phyloP scores from a whole-genome alignment of 371 early-diverging fungal genomes.

The Fennellomyces sp. region DNA sequence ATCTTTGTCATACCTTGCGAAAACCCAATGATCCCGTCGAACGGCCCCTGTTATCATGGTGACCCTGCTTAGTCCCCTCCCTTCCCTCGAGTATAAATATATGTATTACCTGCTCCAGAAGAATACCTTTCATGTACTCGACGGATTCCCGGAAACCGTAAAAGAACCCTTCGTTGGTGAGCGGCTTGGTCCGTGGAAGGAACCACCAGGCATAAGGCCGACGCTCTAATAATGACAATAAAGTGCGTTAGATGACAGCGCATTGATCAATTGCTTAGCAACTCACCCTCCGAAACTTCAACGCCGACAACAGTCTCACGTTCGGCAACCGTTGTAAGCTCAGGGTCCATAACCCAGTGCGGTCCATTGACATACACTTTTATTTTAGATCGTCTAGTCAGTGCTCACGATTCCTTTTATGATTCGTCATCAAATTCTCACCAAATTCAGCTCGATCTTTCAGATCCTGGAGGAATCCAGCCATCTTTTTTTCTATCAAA shows the following conservation, averaged over 20 bases:
- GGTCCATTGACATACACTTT: slow-evolving; percentile 69
- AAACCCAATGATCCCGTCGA: slow-evolving; percentile 78
- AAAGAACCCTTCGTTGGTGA: slow-evolving; percentile 38
- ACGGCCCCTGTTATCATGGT: slow-evolving; percentile 55
- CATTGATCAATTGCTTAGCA: neutral
- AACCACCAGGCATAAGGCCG: slow-evolving; percentile 70
- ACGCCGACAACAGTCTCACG: slow-evolving; percentile 47
- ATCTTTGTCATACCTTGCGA: slow-evolving; percentile 51
- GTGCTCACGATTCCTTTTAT: neutral
- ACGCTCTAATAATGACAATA: slow-evolving; percentile 29
- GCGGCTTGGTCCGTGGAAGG: slow-evolving; percentile 8
- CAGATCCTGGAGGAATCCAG: slow-evolving; percentile 67
- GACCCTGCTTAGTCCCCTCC: neutral
- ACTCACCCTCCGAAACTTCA: slow-evolving; percentile 49
- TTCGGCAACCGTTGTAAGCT: slow-evolving; percentile 49
- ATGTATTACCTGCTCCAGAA: slow-evolving; percentile 59
- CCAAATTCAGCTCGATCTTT: slow-evolving; percentile 58
- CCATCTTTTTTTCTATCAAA: slow-evolving; percentile 68
- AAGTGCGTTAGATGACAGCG: slow-evolving; percentile 1
- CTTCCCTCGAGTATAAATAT: too few species aligned
- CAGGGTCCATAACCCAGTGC: slow-evolving; percentile 58
- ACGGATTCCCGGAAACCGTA: slow-evolving; percentile 64
- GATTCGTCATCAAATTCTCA: slow-evolving; percentile 19
- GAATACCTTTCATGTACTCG: slow-evolving; percentile 40
- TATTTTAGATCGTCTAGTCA: neutral